Base-by-base conservation (phyloP, 305 asterid genomes). In the Plantago lanceolata region DNA sequence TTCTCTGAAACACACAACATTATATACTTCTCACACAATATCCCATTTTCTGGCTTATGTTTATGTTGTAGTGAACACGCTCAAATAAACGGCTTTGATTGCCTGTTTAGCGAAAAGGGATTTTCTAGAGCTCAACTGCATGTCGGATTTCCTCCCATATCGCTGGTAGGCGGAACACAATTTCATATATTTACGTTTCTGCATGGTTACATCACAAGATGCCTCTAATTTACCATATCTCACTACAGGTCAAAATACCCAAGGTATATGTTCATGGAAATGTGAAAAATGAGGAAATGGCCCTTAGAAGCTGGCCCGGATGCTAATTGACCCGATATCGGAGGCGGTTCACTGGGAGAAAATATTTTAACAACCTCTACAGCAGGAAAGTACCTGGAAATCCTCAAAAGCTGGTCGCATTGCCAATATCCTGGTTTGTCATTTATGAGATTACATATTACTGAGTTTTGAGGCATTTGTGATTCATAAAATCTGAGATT, bases 181-280 rank as follows among this genome's bases (percentile, higher is more conserved):
- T 63, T 26, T 44, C 59, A 16, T 65, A 24, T 19, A 17, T 20
- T 67, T 52, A 43, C 21, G 47, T 53, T 49, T 54, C 50, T 24
- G 49, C 48, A 35, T n/a, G 44, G 1, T 24, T n/a, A n/a, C 18
- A 16, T 62, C 24, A 11, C 19, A 19, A 13, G 56, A 51, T 65
- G 53, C 67, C 56, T 24, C 16, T 44, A 56, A 37, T 31, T 35
- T 70, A 40, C 70, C 8, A 2, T 48, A 13, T 68, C n/a, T n/a
- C 61, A 40, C 67, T 44, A 60, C 87, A 92, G 98, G 82, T 75
- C 12, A 85, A 76, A 69, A 78, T 20, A 14, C 89, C 94, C 15
- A 89, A 79, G 80, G 88, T 85, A 14, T 89, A 59, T 68, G 75
- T 87, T 58, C 96, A 85, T 66, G 96, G 95, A 65, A 83, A 77